These are phyloP conservation scores for Penicillium sp. DNA, from an alignment of 2,329 filamentous ascomycete species.

Conservation along the genomic window DNA sequence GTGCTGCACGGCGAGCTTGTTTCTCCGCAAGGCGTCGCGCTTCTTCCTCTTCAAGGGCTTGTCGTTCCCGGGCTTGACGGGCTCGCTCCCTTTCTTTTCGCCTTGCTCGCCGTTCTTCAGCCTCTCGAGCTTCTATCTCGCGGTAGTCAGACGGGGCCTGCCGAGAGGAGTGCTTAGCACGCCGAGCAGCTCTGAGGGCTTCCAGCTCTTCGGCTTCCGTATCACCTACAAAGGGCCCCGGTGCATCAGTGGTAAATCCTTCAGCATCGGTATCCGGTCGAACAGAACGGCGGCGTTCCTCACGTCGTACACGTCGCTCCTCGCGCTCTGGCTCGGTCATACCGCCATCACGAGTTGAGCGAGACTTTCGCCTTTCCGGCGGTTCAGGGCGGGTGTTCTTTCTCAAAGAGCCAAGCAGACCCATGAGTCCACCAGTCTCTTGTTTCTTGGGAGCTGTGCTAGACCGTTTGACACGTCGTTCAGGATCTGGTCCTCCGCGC, in stretches of 20 bases:
- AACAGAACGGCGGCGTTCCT: conserved; percentile 36
- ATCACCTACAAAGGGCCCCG: conserved; percentile 32
- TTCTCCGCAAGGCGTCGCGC: conserved; percentile 31
- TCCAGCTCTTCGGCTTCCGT: conserved; percentile 52
- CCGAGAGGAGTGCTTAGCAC: conserved; percentile 46
- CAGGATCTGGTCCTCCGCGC: conserved; percentile 45
- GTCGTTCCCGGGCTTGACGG: conserved; percentile 35
- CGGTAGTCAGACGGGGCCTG: conserved; percentile 34
- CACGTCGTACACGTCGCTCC: conserved; percentile 33
- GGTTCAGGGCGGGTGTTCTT: conserved; percentile 31
- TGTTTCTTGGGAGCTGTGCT: conserved; percentile 60
- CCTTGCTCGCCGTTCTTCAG: conserved; percentile 45
- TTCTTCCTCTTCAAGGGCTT: conserved; percentile 36
- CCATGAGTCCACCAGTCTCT: conserved; percentile 51
- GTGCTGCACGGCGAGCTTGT: conserved; percentile 31
- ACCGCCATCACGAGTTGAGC: conserved; percentile 36
- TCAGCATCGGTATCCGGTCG: conserved; percentile 49
- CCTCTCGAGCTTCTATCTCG: conserved; percentile 31
- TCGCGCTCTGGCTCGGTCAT: conserved; percentile 36
- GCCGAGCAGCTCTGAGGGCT: conserved; percentile 59
- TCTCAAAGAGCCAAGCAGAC: conserved; percentile 54
- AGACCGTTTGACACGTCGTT: conserved; percentile 55
- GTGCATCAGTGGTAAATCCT: conserved; percentile 42
- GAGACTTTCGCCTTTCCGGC: conserved; percentile 36
- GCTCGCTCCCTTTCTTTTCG: conserved; percentile 47